These are phyloP conservation scores for Biancaea sappan DNA, from an alignment of 306 rosid species.

Conservation along the genomic window DNA sequence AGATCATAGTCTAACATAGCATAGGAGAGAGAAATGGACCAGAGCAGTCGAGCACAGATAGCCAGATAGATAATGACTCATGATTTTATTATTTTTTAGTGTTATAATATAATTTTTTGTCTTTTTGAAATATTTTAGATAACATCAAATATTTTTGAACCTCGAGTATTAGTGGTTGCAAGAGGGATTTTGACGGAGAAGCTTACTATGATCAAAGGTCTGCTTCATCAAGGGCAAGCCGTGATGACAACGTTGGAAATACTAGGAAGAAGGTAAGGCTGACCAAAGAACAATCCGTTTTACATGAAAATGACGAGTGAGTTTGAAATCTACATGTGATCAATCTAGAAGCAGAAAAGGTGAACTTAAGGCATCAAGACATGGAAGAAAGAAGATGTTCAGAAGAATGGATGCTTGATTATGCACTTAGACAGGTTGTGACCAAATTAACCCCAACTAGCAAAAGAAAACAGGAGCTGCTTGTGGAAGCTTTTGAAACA, in stretches of 20 bases:
- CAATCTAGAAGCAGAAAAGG: constrained; percentile 66
- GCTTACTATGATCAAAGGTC: constrained; percentile 54
- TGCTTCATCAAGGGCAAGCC: constrained; percentile 63
- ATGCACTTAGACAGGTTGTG: constrained; percentile 84
- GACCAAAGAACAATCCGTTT: constrained; percentile 71
- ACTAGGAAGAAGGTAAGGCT: constrained; percentile 74
- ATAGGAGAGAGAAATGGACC: too few relatives aligned
- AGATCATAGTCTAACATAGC: too few relatives aligned
- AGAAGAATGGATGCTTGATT: constrained; percentile 98
- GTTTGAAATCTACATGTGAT: constrained; percentile 52
- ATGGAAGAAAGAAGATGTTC: constrained; percentile 68
- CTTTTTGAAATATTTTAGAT: too few relatives aligned
- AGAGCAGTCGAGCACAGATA: too few relatives aligned
- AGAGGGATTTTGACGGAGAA: constrained; percentile 46
- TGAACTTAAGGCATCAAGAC: constrained; percentile 66
- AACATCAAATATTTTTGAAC: too few relatives aligned
- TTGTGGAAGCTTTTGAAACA: constrained; percentile 94
- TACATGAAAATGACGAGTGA: too few relatives aligned
- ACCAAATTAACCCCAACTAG: constrained; percentile 80
- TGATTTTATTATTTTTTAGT: too few relatives aligned
- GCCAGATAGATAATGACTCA: too few relatives aligned
- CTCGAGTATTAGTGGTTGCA: constrained; percentile 24
- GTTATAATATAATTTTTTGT: too few relatives aligned
- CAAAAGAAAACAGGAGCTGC: constrained; percentile 79
- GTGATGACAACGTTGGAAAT: constrained; percentile 60